These are phyloP conservation scores for Sporothrix mexicana DNA, from an alignment of 2,329 filamentous ascomycete species.

Conservation along the genomic window DNA sequence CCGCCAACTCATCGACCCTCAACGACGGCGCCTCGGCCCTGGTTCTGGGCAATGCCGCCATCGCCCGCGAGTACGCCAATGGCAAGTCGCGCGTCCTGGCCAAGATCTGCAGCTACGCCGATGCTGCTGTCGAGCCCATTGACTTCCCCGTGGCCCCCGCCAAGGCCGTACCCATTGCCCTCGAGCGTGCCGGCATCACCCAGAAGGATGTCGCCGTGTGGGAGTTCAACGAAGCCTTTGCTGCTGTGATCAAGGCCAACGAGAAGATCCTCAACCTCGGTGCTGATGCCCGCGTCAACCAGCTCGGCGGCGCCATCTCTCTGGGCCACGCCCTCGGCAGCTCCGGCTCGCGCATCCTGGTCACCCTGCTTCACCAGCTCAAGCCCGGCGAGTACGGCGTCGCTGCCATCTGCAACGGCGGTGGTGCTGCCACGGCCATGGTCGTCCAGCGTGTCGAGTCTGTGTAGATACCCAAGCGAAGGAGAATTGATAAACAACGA, in stretches of 20 bases:
- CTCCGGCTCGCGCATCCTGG: conserved; percentile 89
- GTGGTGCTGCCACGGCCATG: conserved; percentile 87
- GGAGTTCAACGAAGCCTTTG: conserved; percentile 99
- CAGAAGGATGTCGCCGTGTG: conserved; percentile 91
- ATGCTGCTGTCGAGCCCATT: conserved; percentile 87
- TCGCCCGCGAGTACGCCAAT: conserved; percentile 79
- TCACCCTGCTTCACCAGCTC: conserved; percentile 88
- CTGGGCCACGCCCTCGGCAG: conserved; percentile 91
- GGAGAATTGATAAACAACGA: not conserved
- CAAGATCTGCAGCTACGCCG: conserved; percentile 81
- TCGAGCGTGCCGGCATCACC: conserved; percentile 86
- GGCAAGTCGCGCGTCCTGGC: conserved; percentile 78
- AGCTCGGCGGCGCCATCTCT: conserved; percentile 87
- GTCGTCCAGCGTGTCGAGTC: conserved; percentile 83
- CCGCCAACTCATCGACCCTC: conserved; percentile 90
- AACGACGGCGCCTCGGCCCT: conserved; percentile 94
- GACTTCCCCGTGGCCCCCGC: conserved; percentile 94
- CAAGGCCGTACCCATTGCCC: conserved; percentile 87
- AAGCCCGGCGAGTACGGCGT: conserved; percentile 92
- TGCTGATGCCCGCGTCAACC: conserved; percentile 76
- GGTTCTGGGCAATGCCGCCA: conserved; percentile 78
- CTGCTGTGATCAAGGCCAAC: conserved; percentile 92
- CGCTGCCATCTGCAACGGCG: conserved; percentile 96
- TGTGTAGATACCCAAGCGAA: conserved; percentile 46
- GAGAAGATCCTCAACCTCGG: conserved; percentile 82